Conservation (phyloP, 2,329 filamentous ascomycete genomes). For the Aspergillus alliaceus region DNA sequence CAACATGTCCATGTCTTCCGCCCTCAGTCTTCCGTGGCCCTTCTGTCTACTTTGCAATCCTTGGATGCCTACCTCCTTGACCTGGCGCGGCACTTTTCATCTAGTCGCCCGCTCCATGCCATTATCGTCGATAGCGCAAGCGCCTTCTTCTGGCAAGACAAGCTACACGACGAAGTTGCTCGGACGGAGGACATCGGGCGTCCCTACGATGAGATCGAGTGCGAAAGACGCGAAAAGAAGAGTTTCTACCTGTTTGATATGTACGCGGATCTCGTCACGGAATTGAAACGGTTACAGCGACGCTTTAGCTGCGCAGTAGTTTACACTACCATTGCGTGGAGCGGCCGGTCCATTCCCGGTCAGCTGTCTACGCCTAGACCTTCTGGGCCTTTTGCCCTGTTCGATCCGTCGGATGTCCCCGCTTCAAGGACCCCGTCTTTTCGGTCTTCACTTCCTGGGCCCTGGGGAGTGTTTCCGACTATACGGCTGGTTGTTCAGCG, state of each 20-base stretch:
- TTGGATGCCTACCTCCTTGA: conserved; percentile 54
- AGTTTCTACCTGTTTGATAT: conserved; percentile 33
- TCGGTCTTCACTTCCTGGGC: conserved; percentile 35
- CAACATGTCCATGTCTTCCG: conserved; percentile 60
- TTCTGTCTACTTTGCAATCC: conserved; percentile 50
- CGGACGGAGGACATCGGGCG: conserved; percentile 39
- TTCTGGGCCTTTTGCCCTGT: conserved; percentile 21
- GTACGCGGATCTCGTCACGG: conserved; percentile 28
- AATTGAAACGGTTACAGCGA: conserved; percentile 37
- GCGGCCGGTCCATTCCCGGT: conserved; percentile 11
- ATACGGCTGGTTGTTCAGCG: conserved; percentile 40
- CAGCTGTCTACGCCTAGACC: conserved; percentile 10
- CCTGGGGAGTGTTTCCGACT: conserved; percentile 41
- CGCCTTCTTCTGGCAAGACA: conserved; percentile 57
- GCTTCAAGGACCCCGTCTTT: conserved; percentile 26
- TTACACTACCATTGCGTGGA: conserved; percentile 36
- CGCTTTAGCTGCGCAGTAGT: conserved; percentile 41
- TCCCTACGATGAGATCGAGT: conserved; percentile 27
- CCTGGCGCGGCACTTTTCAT: conserved; percentile 45
- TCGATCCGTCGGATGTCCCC: conserved; percentile 7
- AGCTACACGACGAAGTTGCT: conserved; percentile 45
- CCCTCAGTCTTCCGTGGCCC: conserved; percentile 51
- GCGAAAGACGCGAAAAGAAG: conserved; percentile 24
- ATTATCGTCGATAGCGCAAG: conserved; percentile 57
- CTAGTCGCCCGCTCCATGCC: conserved; percentile 47